Percentiles rank a stretch among this genome's conserved stretches.
Conservation (phyloP, 768 basidiomycete genomes). For the Hypholoma sublateritium region DNA sequence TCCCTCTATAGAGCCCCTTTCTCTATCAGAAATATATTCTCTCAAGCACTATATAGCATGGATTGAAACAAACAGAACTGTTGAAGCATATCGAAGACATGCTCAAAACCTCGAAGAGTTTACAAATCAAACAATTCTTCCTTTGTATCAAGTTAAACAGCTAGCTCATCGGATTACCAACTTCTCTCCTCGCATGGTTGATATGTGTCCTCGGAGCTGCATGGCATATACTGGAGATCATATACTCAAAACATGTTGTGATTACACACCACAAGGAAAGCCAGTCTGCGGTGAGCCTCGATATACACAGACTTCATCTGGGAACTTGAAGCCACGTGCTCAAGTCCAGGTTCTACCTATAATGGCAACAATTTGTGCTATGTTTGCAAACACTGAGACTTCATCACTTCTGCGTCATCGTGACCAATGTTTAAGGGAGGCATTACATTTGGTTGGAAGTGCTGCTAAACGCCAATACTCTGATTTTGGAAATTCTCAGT, state of each 20-base stretch:
- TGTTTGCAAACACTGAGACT: constrained; percentile 27
- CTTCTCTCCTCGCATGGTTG: constrained; percentile 15
- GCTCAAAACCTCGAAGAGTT: no score
- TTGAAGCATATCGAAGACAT: no score
- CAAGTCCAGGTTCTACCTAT: constrained; percentile 23
- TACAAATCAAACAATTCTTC: no score
- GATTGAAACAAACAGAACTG: no score
- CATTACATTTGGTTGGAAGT: constrained; percentile 17
- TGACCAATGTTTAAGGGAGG: constrained; percentile 21
- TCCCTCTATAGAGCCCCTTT: no score
- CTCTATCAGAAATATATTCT: no score
- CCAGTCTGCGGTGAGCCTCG: constrained; percentile 17
- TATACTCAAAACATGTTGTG: constrained; percentile 12
- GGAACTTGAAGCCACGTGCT: no score
- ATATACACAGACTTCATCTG: constrained; percentile 10
- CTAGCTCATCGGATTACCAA: no score
- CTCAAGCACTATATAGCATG: no score
- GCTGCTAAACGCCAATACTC: constrained; percentile 13
- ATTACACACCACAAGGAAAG: constrained; percentile 6
- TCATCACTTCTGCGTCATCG: constrained; percentile 21
- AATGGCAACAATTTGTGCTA: constrained; percentile 22
- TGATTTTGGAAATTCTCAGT: constrained; percentile 28
- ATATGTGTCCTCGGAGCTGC: constrained; percentile 25
- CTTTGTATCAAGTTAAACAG: no score
- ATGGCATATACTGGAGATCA: constrained; percentile 25